Evolutionary conservation across 257 asterid genomes (phyloP).

Genomic region (Nicotiana sylvestris): DNA sequence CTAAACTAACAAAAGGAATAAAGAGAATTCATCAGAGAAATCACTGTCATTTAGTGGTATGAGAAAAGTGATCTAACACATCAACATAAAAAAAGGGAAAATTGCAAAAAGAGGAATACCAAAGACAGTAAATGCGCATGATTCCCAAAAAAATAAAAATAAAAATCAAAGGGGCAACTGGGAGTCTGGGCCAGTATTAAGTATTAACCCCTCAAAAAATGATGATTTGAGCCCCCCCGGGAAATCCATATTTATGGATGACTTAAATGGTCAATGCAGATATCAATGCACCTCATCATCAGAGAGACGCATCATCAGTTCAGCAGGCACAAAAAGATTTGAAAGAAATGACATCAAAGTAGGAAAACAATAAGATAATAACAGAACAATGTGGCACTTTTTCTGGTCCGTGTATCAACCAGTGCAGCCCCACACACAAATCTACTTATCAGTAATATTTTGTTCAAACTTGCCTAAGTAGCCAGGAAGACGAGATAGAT

Average conservation of each 20-base stretch:
- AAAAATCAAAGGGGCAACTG: neutral
- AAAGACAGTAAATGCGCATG: neutral
- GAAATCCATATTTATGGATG: neutral
- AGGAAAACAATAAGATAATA: neutral
- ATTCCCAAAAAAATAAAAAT: neutral
- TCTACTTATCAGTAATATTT: neutral
- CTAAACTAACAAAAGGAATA: neutral
- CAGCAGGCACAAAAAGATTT: neutral
- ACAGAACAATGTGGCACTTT: neutral
- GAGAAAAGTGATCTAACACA: neutral
- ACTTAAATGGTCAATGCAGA: neutral
- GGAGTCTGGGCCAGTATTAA: neutral
- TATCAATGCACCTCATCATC: constrained; percentile 1
- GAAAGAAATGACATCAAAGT: neutral
- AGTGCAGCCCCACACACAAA: neutral
- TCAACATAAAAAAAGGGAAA: neutral
- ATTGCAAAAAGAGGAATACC: neutral
- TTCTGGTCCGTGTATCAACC: neutral
- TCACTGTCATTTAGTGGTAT: neutral
- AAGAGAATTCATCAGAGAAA: neutral
- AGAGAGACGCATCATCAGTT: neutral
- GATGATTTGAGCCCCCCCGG: neutral
- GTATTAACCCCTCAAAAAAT: neutral
- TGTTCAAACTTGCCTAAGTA: constrained; percentile 59
- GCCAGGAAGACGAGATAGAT: constrained; percentile 97